Evolutionary conservation across 805 yeast species (phyloP).

Genomic region (Candida sithepensis): DNA sequence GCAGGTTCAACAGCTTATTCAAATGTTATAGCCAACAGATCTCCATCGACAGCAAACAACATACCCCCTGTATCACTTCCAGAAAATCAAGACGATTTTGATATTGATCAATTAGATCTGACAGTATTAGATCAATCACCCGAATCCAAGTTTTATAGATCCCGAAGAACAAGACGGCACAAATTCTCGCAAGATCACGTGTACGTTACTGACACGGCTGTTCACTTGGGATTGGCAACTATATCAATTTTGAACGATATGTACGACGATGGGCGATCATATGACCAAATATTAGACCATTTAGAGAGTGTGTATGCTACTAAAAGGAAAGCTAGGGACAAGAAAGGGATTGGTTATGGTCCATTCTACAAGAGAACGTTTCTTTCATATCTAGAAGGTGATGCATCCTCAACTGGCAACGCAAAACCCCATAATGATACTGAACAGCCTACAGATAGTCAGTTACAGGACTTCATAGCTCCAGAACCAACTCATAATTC

Average conservation of each 20-base stretch:
- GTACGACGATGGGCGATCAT: constrained; percentile 28
- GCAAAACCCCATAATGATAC: neutral
- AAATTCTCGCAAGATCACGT: constrained; percentile 34
- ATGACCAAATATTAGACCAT: constrained; percentile 24
- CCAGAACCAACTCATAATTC: constrained; percentile 10
- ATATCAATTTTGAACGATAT: constrained; percentile 25
- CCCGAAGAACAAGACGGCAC: constrained; percentile 26
- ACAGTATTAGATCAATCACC: neutral
- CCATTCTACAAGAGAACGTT: constrained; percentile 26
- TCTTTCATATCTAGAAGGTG: constrained; percentile 18
- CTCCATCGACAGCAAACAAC: no score
- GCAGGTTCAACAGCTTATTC: no score
- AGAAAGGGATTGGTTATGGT: constrained; percentile 27
- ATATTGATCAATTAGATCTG: no score
- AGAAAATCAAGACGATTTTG: no score
- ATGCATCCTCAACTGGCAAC: constrained; percentile 6
- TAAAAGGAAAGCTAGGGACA: constrained; percentile 22
- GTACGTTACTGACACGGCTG: constrained; percentile 33
- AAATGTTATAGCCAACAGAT: neutral
- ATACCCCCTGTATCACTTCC: no score
- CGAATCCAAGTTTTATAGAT: neutral
- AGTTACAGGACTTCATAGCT: constrained; percentile 12
- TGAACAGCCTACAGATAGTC: constrained; percentile 6
- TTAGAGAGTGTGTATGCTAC: constrained; percentile 24
- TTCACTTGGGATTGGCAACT: constrained; percentile 30